Conservation (phyloP, 768 basidiomycete species). For the Termitomyces sp. region DNA sequence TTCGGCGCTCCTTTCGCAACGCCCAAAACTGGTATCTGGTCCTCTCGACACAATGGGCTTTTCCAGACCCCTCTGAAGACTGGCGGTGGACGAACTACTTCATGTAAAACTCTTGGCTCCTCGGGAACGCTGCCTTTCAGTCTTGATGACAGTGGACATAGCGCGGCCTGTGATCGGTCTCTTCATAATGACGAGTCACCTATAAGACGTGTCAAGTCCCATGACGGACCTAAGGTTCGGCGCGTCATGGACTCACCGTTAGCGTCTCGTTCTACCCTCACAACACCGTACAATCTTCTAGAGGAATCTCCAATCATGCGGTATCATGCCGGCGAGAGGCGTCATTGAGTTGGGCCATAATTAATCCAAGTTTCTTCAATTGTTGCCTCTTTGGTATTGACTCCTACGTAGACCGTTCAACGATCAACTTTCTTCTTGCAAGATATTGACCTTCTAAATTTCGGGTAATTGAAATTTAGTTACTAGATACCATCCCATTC, state of each 20-base stretch:
- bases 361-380: not conserved
- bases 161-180: slow-evolving; percentile 18
- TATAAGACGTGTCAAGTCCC: slow-evolving; percentile 35
- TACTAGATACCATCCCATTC: not conserved
- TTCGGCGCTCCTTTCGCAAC: slow-evolving; percentile 54
- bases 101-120: slow-evolving; percentile 21
- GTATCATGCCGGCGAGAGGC: slow-evolving; percentile 12
- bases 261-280: slow-evolving; percentile 16
- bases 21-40: slow-evolving; percentile 53
- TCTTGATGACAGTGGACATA: slow-evolving; percentile 24
- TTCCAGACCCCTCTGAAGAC: slow-evolving; percentile 51
- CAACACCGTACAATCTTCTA: slow-evolving; percentile 13
- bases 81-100: slow-evolving; percentile 22
- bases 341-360: not conserved
- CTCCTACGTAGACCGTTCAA: not conserved
- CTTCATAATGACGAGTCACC: slow-evolving; percentile 47
- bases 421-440: not conserved
- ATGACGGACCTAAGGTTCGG: slow-evolving; percentile 25
- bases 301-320: slow-evolving; percentile 32
- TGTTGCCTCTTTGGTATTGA: not conserved
- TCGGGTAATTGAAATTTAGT: not conserved
- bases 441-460: not conserved
- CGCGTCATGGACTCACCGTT: slow-evolving; percentile 28
- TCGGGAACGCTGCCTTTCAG: slow-evolving; percentile 20
- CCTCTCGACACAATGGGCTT: slow-evolving; percentile 32